phyloP scores from a whole-genome alignment of 177 flowering plant genomes.

The Tripterygium wilfordii region DNA sequence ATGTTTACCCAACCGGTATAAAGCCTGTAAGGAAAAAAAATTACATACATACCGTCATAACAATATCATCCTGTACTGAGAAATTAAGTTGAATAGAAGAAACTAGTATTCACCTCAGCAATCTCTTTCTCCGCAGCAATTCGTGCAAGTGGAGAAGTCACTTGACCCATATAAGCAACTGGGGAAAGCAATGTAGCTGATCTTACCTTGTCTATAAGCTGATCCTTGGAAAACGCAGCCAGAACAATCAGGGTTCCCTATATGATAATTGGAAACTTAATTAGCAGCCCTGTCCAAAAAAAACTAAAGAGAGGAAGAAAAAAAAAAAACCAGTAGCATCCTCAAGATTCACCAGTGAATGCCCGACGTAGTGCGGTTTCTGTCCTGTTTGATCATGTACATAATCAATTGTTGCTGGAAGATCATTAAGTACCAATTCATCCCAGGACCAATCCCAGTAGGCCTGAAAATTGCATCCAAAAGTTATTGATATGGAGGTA shows the following conservation, averaged over 20 bases:
- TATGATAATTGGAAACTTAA: no score
- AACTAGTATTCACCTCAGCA: slow-evolving; percentile 32
- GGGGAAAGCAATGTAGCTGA: slow-evolving; percentile 61
- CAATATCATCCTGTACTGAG: no score
- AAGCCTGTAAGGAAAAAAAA: slow-evolving; percentile 1
- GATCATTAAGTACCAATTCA: slow-evolving; percentile 40
- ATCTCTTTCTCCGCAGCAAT: slow-evolving; percentile 31
- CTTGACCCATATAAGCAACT: slow-evolving; percentile 43
- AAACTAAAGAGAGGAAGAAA: no score
- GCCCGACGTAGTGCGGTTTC: slow-evolving; percentile 55
- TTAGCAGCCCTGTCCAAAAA: no score
- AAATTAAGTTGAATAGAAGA: not conserved
- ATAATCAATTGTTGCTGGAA: slow-evolving; percentile 39
- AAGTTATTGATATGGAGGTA: not conserved
- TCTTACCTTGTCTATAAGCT: slow-evolving; percentile 27
- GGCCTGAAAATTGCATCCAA: slow-evolving; percentile 20
- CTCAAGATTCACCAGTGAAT: slow-evolving; percentile 37
- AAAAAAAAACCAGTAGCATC: not conserved
- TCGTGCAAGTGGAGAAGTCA: slow-evolving; percentile 34
- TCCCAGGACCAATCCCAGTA: slow-evolving; percentile 77
- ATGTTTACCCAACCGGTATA: slow-evolving; percentile 36
- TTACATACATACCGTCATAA: not conserved
- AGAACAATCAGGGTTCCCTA: slow-evolving; percentile 53
- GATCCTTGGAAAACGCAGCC: slow-evolving; percentile 31
- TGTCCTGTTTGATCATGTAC: slow-evolving; percentile 42